Percentiles rank a stretch among this genome's conserved stretches.
phyloP scores from a whole-genome alignment of 495 filamentous ascomycete genomes.

The Lasiosphaeria hispida region DNA sequence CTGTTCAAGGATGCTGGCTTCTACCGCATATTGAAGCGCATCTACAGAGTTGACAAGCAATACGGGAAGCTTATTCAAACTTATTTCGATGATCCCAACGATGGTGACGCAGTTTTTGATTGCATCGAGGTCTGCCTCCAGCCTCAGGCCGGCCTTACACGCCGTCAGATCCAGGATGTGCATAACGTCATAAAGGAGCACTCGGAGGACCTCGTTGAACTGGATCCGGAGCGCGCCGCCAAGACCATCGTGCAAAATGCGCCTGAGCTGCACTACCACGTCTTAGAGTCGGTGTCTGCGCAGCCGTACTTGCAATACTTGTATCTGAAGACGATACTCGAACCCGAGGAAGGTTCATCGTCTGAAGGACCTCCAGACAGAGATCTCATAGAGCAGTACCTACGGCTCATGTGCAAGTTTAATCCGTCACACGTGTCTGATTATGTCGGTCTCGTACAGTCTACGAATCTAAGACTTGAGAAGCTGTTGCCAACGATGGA shows the following conservation, averaged over 20 bases:
- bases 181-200: constrained; percentile 66
- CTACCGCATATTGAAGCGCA: constrained; percentile 88
- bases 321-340: constrained; percentile 77
- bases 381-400: constrained; percentile 77
- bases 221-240: constrained; percentile 69
- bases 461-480: constrained; percentile 76
- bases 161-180: constrained; percentile 74
- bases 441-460: constrained; percentile 75
- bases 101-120: constrained; percentile 68
- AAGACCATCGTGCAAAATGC: constrained; percentile 64
- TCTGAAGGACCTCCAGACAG: constrained; percentile 37
- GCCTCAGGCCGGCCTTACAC: constrained; percentile 63
- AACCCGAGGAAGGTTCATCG: constrained; percentile 54
- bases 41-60: constrained; percentile 76
- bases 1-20: constrained; percentile 79
- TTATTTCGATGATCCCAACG: constrained; percentile 82
- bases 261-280: constrained; percentile 66
- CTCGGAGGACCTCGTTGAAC: constrained; percentile 63
- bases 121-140: constrained; percentile 80
- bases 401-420: constrained; percentile 85
- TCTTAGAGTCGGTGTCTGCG: constrained; percentile 63
- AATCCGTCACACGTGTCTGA: constrained; percentile 78
- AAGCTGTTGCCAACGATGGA: constrained; percentile 85
- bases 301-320: constrained; percentile 66
- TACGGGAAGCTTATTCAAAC: constrained; percentile 74